Conservation (phyloP, 257 asterid genomes). For the Solanum arcanum region DNA sequence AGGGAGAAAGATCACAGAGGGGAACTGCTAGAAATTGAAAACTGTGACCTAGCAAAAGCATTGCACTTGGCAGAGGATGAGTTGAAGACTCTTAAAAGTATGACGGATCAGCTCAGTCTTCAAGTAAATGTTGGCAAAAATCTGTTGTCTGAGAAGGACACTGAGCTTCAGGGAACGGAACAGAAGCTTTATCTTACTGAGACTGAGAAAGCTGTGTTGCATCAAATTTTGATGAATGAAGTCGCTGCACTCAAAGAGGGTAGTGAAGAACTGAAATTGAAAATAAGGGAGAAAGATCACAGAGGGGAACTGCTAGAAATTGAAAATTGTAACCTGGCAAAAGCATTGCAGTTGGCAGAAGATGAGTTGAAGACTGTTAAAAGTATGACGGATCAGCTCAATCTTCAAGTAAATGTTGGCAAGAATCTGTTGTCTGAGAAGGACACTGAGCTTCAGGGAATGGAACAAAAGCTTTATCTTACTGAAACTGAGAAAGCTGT, state of each 20-base stretch:
- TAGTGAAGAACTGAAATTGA: conserved; percentile 37
- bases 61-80: conserved; percentile 35
- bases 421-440: conserved; percentile 27
- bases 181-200: conserved; percentile 29
- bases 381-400: conserved; percentile 24
- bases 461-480: conserved; percentile 28
- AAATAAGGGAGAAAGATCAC: conserved; percentile 38
- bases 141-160: conserved; percentile 24
- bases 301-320: conserved; percentile 30
- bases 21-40: conserved; percentile 35
- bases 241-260: conserved; percentile 26
- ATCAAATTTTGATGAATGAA: conserved; percentile 22
- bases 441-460: conserved; percentile 32
- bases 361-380: conserved; percentile 21
- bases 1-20: conserved; percentile 36
- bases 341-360: conserved; percentile 34
- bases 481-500: conserved; percentile 30
- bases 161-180: conserved; percentile 34
- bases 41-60: conserved; percentile 22
- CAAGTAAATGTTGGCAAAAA: conserved; percentile 34
- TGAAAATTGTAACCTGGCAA: conserved; percentile 31
- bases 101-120: conserved; percentile 23
- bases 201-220: conserved; percentile 31
- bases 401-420: conserved; percentile 26
- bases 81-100: conserved; percentile 10